A percentile compares a stretch with the other conserved stretches of the same genome.
phyloP scores from a whole-genome alignment of 768 basidiomycete genomes.

The Agaricus sinodeliciosus region DNA sequence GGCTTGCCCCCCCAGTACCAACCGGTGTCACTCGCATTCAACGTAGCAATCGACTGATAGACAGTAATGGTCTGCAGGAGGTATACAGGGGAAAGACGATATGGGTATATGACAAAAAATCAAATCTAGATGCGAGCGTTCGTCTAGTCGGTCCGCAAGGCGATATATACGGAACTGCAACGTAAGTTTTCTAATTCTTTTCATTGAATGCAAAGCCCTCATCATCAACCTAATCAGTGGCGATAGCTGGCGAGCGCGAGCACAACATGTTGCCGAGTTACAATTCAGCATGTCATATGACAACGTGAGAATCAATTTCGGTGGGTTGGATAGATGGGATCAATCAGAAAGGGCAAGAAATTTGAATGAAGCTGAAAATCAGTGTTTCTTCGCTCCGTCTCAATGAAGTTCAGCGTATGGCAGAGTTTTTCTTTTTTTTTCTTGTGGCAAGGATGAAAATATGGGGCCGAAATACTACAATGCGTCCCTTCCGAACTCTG shows the following conservation, averaged over 20 bases:
- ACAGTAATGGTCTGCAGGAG: slow-evolving; percentile 64
- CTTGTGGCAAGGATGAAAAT: slow-evolving; percentile 26
- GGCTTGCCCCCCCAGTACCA: slow-evolving; percentile 42
- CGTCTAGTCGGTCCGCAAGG: slow-evolving; percentile 56
- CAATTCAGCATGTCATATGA: slow-evolving; percentile 58
- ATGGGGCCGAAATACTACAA: slow-evolving; percentile 17
- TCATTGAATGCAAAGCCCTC: neutral
- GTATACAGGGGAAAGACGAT: slow-evolving; percentile 59
- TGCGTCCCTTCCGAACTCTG: slow-evolving; percentile 16
- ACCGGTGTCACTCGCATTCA: slow-evolving; percentile 37
- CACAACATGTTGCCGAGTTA: slow-evolving; percentile 63
- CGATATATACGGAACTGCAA: slow-evolving; percentile 72
- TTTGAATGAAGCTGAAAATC: slow-evolving; percentile 41
- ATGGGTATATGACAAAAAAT: slow-evolving; percentile 70
- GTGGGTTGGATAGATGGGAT: slow-evolving; percentile 72
- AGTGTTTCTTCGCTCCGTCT: slow-evolving; percentile 4
- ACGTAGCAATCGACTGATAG: slow-evolving; percentile 53
- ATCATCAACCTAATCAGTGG: slow-evolving; percentile 36
- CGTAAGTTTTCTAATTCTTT: slow-evolving; percentile 38
- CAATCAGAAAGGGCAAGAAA: slow-evolving; percentile 57
- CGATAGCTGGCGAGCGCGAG: slow-evolving; percentile 77
- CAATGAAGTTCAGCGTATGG: slow-evolving; percentile 1
- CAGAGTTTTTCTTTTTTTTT: slow-evolving; percentile 23
- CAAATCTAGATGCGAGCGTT: slow-evolving; percentile 60
- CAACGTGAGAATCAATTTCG: slow-evolving; percentile 67